Evolutionary conservation across 1,284 basidiomycete genomes (phyloP), one percentile per base, ranked within the genome.

Genomic region (Sanghuangporus weigelae): DNA sequence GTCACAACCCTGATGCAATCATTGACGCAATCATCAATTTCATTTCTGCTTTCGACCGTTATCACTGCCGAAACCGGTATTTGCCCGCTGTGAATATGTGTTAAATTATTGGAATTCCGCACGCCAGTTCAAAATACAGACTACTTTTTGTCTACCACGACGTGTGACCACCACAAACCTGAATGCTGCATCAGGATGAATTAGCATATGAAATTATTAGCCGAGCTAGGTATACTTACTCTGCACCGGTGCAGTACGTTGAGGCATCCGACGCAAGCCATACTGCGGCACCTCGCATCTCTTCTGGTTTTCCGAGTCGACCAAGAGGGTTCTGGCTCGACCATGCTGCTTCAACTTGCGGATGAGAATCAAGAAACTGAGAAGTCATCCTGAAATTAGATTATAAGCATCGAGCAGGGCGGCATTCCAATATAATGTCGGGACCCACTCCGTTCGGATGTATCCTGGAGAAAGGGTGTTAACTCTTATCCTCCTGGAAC

Each of bases 251-350:
- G 69, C 89, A 90, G 71, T 86, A 90, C 42, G 81, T 87, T 3
- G 86, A 89, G 51, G 88, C 87, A 65, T 90, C 89, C 65, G 86
- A 89, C 42, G 89, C 89, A 16, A 93, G 78, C 91, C 91, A 93
- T n/a, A 84, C 77, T 50, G 85, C 79, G 0, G 90, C 90, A n/a
- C 90, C 90, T 3, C 91, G 81, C 70, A 93, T 73, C 73, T 93
- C 91, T 71, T 92, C 88, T 0, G 87, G 82, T 12, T 88, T 77
- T 39, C 91, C 90, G 35, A 93, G 80, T n/a, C 92, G 81, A 2
- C 89, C 88, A 67, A 92, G 76, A 1, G 91, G 92, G 72, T 92
- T 92, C 73, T 85, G 73, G 62, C 73, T 75, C 16, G 88, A 86
- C 90, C 90, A 92, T 71, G 86, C 87, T n/a, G 80, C 81, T 7